A percentile compares a stretch with the other conserved stretches of the same genome.
phyloP scores from a whole-genome alignment of 1,284 basidiomycete species.

The Gymnopus androsaceus region DNA sequence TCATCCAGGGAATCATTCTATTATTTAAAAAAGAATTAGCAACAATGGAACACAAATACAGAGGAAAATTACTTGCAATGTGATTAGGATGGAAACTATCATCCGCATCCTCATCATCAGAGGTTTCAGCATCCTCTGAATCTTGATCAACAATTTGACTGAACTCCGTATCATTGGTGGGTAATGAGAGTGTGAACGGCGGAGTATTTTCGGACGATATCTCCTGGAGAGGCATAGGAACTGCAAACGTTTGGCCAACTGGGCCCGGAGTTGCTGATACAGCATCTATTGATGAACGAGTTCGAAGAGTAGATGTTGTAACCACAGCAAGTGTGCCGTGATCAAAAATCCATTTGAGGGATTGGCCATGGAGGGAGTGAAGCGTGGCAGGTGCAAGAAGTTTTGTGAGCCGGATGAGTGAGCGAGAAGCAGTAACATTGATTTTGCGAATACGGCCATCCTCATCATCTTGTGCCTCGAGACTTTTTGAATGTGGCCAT shows the following conservation, averaged over 20 bases:
- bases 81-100: not conserved
- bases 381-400: constrained; percentile 2
- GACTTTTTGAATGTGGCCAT: not conserved
- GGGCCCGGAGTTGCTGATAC: not conserved
- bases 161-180: not conserved
- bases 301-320: not conserved
- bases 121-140: not conserved
- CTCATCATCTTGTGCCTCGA: not conserved
- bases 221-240: not conserved
- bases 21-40: not conserved
- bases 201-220: not conserved
- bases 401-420: constrained; percentile 1
- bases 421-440: not conserved
- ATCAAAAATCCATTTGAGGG: constrained; percentile 1
- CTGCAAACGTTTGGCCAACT: not conserved
- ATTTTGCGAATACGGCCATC: not conserved
- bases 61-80: not conserved
- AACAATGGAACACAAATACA: not conserved
- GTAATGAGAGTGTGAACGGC: not conserved
- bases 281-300: not conserved
- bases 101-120: not conserved
- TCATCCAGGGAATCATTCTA: not conserved
- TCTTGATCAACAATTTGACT: not conserved
- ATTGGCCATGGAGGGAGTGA: not conserved
- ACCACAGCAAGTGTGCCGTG: constrained; percentile 1